Evolutionary conservation across 139 green algal species (phyloP).

Genomic region (Helicosporidium sp.): DNA sequence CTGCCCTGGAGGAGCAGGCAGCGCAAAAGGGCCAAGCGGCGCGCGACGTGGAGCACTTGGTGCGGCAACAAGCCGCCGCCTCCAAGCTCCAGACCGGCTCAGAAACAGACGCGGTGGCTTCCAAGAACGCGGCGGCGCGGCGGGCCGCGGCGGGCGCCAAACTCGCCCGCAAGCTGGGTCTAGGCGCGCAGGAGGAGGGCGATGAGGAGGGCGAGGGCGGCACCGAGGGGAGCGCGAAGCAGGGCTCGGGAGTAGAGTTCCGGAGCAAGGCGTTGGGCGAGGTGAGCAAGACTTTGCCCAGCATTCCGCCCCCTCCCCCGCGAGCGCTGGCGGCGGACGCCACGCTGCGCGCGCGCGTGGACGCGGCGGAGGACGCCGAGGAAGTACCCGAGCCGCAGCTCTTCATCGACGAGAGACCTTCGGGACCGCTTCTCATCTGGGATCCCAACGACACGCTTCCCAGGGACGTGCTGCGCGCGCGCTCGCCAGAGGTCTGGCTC

Average conservation of each 20-base stretch:
- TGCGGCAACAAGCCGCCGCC: neutral
- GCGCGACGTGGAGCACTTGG: neutral
- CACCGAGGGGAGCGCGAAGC: too few relatives aligned
- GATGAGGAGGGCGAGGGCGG: neutral
- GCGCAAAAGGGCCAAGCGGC: neutral
- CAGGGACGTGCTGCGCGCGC: slow-evolving; percentile 3
- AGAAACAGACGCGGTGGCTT: too few relatives aligned
- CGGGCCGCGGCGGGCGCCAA: too few relatives aligned
- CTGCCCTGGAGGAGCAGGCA: neutral
- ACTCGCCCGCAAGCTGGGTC: too few relatives aligned
- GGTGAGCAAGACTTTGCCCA: neutral
- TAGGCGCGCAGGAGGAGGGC: neutral
- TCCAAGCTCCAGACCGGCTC: neutral
- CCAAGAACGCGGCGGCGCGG: neutral
- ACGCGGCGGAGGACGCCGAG: neutral
- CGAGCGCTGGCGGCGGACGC: neutral
- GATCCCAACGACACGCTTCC: slow-evolving; percentile 3
- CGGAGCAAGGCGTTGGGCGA: neutral
- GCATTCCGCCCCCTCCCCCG: too few relatives aligned
- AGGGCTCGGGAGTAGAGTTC: too few relatives aligned
- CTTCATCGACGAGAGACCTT: neutral
- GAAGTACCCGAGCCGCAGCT: slow-evolving; percentile 1
- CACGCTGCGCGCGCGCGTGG: neutral
- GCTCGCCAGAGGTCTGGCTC: slow-evolving; percentile 4
- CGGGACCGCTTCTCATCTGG: slow-evolving; percentile 1